Evolutionary conservation across 495 filamentous ascomycete species (phyloP), one percentile per base, ranked within the genome.

Genomic region (Trichoderma erinaceum): DNA sequence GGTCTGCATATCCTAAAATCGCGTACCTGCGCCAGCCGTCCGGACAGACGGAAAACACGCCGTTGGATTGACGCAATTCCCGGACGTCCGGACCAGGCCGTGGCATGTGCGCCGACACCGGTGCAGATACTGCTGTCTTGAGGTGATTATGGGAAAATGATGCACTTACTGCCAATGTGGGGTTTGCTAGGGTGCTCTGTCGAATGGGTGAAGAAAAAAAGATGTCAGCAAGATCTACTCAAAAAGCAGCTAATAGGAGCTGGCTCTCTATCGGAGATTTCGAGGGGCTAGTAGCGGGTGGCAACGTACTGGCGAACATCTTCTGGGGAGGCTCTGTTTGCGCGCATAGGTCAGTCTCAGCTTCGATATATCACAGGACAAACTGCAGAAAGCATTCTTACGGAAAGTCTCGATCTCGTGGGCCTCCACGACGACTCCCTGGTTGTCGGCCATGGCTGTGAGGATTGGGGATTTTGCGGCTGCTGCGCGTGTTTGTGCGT

Each of bases 341-440:
- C 41, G 41, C 32, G 29, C 27, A 64, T 11, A 3, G 43, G 68
- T 75, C 35, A 76, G 75, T 69, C 69, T 69, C 50, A 23, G 35
- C 7, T 46, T 29, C 32, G 1, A 32, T 1, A 48, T 5, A 15
- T 50, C 11, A 12, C 29, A 38, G 16, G 44, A 44, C 15, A 23
- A 61, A 25, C 8, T 4, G 32, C 41, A 44, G 23, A 61, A 69
- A 56, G 66, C 71, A 66, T 71, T 75, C 80, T 77, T 70, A 86
- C 91, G 88, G 81, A 86, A 95, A 18, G 91, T 96, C 78, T 93
- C 88, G 71, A 92, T 90, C 75, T 90, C 81, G 78, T 95, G 91
- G 73, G 92, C 90, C 82, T 96, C 92, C 63, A 83, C 83, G 69
- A 96, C 92, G 79, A 93, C 91, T 4, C 86, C 81, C 74, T 82